A percentile compares a stretch with the other conserved stretches of the same genome.
Conservation (phyloP, 2,329 filamentous ascomycete species). For the Talaromyces amestolkiae region DNA sequence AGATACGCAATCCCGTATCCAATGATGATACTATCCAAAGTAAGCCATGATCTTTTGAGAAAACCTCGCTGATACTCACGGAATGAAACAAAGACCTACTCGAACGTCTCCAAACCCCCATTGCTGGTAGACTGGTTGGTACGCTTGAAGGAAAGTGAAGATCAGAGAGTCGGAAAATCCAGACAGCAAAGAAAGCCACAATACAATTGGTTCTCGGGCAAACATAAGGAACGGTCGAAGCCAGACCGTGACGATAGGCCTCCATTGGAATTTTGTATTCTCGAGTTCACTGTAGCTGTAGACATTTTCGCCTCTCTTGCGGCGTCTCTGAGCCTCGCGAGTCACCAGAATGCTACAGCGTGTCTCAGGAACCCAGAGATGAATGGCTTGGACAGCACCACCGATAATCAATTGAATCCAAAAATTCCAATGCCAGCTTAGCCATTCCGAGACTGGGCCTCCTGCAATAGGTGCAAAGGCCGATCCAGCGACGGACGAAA, state of each 20-base stretch:
- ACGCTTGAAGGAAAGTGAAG: constrained; percentile 65
- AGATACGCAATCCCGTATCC: constrained; percentile 59
- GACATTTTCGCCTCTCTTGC: constrained; percentile 59
- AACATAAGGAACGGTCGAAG: constrained; percentile 63
- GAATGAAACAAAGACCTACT: constrained; percentile 54
- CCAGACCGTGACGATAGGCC: constrained; percentile 59
- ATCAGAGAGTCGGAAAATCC: constrained; percentile 65
- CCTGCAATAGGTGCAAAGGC: constrained; percentile 50
- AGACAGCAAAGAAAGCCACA: constrained; percentile 60
- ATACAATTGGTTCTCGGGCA: constrained; percentile 62
- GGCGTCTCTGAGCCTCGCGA: constrained; percentile 55
- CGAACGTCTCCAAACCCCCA: constrained; percentile 56
- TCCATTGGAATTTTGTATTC: constrained; percentile 53
- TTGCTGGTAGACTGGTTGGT: constrained; percentile 58
- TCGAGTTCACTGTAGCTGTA: constrained; percentile 72
- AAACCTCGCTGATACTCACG: constrained; percentile 34
- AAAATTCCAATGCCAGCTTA: constrained; percentile 60
- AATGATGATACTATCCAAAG: constrained; percentile 43
- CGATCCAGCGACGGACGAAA: constrained; percentile 56
- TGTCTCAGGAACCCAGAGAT: constrained; percentile 56
- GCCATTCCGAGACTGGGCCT: constrained; percentile 50
- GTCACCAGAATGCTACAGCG: constrained; percentile 58
- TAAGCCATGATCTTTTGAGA: background rate
- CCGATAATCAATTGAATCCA: constrained; percentile 63
- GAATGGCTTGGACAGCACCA: constrained; percentile 51